A percentile compares a stretch with the other conserved stretches of the same genome.
These are phyloP conservation scores for Cucurbita pepo DNA, from an alignment of 306 rosid species.

Conservation along the genomic window DNA sequence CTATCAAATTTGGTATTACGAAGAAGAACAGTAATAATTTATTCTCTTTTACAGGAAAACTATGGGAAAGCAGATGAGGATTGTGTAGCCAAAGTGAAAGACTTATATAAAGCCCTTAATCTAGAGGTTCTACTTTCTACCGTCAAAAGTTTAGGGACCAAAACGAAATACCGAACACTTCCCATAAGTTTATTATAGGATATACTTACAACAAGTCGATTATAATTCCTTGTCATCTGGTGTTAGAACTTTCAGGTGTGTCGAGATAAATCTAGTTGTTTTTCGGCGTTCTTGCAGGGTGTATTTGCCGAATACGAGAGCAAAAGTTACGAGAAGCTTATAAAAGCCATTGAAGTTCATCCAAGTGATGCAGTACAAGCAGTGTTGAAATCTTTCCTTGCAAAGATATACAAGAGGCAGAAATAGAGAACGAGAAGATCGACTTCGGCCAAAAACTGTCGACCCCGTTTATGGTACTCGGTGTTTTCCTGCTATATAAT, in stretches of 20 bases:
- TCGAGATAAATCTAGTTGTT: not conserved
- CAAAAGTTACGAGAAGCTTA: constrained; percentile 46
- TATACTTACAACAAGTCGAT: not conserved
- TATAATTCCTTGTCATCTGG: not conserved
- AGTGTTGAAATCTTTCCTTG: constrained; percentile 78
- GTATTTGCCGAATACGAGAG: constrained; percentile 61
- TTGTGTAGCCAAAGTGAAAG: constrained; percentile 59
- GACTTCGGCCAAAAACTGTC: not conserved
- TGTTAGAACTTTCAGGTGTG: not conserved
- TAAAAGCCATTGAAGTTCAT: constrained; percentile 57
- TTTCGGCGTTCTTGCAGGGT: constrained; percentile 21
- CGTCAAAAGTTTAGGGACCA: not conserved
- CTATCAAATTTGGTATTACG: not conserved
- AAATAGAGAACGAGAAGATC: constrained; percentile 23
- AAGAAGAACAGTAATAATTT: not conserved
- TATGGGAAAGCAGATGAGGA: constrained; percentile 55
- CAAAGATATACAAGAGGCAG: constrained; percentile 78
- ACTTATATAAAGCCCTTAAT: constrained; percentile 51
- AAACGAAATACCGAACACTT: not conserved
- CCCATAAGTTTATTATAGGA: not conserved
- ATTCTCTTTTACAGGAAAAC: constrained; percentile 36
- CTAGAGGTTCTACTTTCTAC: constrained; percentile 39
- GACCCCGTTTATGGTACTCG: too few relatives aligned
- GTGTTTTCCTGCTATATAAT: too few relatives aligned
- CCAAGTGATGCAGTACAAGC: constrained; percentile 65